Evolutionary conservation across 805 yeast genomes (phyloP).

Genomic region (Grigorovia humatica): DNA sequence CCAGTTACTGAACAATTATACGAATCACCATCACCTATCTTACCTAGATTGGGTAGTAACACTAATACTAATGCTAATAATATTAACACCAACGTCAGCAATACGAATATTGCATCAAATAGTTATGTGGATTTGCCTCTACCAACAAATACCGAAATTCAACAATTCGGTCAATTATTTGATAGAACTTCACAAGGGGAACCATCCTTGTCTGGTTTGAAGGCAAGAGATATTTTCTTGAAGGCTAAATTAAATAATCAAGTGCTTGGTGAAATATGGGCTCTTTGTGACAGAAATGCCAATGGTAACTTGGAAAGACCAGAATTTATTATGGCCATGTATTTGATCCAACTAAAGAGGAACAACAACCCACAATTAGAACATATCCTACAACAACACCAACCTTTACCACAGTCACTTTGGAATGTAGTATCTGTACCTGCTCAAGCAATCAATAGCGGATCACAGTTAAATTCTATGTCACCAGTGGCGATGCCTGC

Average conservation of each 20-base stretch:
- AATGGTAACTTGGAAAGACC: conserved; percentile 61
- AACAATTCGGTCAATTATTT: conserved; percentile 61
- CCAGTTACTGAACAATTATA: conserved; percentile 38
- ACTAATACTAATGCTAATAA: no score
- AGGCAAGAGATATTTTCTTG: conserved; percentile 75
- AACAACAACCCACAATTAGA: conserved; percentile 44
- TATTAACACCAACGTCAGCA: conserved; percentile 31
- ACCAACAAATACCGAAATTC: conserved; percentile 46
- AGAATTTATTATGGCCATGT: conserved; percentile 91
- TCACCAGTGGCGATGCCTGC: conserved; percentile 43
- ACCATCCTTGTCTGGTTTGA: conserved; percentile 55
- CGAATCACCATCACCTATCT: conserved; percentile 15
- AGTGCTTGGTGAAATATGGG: conserved; percentile 81
- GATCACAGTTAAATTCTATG: not conserved
- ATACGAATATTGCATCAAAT: conserved; percentile 29
- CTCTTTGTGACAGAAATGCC: conserved; percentile 66
- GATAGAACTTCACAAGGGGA: conserved; percentile 46
- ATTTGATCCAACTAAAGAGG: conserved; percentile 62
- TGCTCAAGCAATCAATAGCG: not conserved
- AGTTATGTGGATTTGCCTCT: conserved; percentile 35
- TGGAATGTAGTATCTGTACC: not conserved
- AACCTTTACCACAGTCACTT: not conserved
- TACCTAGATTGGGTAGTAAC: conserved; percentile 36
- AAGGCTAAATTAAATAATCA: conserved; percentile 80
- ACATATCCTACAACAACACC: conserved; percentile 18